Base-by-base conservation (phyloP, 192 early-diverging fungal genomes). In the Backusella liffmaniae region DNA sequence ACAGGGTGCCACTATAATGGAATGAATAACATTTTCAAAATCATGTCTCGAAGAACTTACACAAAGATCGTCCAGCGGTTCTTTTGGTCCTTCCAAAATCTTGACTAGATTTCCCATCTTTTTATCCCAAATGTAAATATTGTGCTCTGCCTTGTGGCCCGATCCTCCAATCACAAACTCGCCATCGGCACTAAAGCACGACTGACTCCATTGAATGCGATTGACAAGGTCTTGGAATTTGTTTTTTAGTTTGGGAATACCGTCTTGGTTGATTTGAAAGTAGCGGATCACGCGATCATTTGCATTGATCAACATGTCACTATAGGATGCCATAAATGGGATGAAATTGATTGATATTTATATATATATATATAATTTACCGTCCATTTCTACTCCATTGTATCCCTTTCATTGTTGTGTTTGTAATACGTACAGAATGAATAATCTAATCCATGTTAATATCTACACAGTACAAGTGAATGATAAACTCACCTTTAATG, bases 121-220 rank as follows among this genome's bases (percentile, higher is more conserved):
- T 73, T 90, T 91, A 80, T 99, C 94, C 96, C 96, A 99, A 39
- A 98, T 91, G 78, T 94, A 98, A 44, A 99, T 96, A 71, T 97
- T 94, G 79, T 99, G 96, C 39, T 90, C 87, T n/a, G 96, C 91
- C 74, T 92, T 94, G 74, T 93, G 93, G 42, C 89, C 92, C 46
- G 94, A 94, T 21, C 91, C 94, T 65, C 91, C 94, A 78, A 97
- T 91, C 13, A 99, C 93, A 83, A 93, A 97, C 78, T 98, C 96
- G 0, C 93, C 94, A 68, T 94, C 92, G 0, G 91, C 87, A 70
- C 92, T 97, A 77, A 99, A 96, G 37, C 92, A 90, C 56, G 93
- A 91, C 73, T 94, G 89, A 10, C 86, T 88, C 98, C 98, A 99
- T 74, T 94, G 93, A 72, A 91, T 88, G 39, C 91, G 90, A 74